phyloP scores from a whole-genome alignment of 331 rosid species.

The Rhamnella rubrinervis region DNA sequence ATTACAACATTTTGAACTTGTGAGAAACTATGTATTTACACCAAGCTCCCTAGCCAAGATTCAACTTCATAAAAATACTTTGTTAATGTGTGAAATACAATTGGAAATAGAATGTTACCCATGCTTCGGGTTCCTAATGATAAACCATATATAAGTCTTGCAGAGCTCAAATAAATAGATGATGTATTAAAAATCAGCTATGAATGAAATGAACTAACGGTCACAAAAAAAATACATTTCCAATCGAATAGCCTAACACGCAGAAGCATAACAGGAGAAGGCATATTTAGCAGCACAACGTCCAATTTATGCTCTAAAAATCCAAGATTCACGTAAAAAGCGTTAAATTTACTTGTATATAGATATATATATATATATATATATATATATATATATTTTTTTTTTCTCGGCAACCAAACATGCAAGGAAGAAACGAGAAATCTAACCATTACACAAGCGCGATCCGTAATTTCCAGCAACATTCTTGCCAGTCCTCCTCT shows the following conservation, averaged over 20 bases:
- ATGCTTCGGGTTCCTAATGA: neutral
- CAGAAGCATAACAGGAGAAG: neutral
- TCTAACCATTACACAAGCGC: constrained; percentile 49
- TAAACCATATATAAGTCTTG: neutral
- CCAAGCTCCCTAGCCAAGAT: neutral
- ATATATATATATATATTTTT: too few relatives aligned
- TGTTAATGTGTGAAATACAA: neutral
- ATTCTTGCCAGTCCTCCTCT: constrained; percentile 47
- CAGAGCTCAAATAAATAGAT: neutral
- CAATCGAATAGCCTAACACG: neutral
- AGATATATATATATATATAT: too few relatives aligned
- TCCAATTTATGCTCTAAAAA: too few relatives aligned
- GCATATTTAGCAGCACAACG: neutral
- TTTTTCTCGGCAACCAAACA: constrained; percentile 10
- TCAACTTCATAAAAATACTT: neutral
- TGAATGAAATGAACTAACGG: too few relatives aligned
- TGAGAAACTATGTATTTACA: neutral
- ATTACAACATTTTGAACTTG: neutral
- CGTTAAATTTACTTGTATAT: too few relatives aligned
- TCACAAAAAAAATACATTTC: too few relatives aligned
- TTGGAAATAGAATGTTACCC: neutral
- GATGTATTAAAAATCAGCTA: neutral
- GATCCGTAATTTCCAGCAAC: constrained; percentile 31
- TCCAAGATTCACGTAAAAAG: too few relatives aligned
- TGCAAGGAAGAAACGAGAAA: neutral